Conservation (phyloP, 2,329 filamentous ascomycete genomes). For the Ophiocordyceps camponoti-floridani region DNA sequence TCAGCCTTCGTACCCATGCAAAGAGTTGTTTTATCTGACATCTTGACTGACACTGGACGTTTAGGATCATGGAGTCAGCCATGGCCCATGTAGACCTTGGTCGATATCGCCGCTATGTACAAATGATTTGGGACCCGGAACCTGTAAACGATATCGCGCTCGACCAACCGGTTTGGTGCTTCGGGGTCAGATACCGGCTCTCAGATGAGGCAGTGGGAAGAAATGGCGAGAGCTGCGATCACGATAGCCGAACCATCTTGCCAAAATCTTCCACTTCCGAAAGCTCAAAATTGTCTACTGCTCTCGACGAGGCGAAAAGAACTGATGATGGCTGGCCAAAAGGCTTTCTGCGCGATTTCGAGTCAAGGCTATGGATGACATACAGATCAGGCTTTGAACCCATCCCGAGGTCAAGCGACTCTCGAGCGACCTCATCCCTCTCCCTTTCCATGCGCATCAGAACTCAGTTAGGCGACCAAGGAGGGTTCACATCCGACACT, state of each 20-base stretch:
- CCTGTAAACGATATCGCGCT: conserved; percentile 58
- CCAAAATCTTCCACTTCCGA: conserved; percentile 15
- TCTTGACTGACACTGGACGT: too few relatives aligned
- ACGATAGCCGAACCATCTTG: not conserved
- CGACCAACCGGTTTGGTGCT: conserved; percentile 66
- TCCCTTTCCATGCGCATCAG: conserved; percentile 74
- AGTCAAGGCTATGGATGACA: conserved; percentile 89
- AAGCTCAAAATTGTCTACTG: conserved; percentile 32
- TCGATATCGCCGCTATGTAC: conserved; percentile 63
- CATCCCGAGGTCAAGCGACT: conserved; percentile 64
- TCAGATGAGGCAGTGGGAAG: conserved; percentile 4
- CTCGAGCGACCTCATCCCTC: conserved; percentile 51
- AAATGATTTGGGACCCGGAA: conserved; percentile 84
- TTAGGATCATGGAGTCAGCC: conserved; percentile 13
- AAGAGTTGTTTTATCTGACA: too few relatives aligned
- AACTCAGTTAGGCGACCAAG: conserved; percentile 58
- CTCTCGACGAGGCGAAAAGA: conserved; percentile 24
- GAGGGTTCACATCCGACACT: conserved; percentile 78
- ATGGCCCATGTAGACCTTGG: conserved; percentile 51
- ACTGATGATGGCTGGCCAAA: conserved; percentile 61
- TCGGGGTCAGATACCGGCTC: conserved; percentile 38
- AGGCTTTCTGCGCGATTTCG: conserved; percentile 79
- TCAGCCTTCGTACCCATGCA: too few relatives aligned
- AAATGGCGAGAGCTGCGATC: conserved; percentile 8
- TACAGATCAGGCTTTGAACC: conserved; percentile 75